phyloP scores from a whole-genome alignment of 2,329 filamentous ascomycete genomes.

The Emergomyces africanus region DNA sequence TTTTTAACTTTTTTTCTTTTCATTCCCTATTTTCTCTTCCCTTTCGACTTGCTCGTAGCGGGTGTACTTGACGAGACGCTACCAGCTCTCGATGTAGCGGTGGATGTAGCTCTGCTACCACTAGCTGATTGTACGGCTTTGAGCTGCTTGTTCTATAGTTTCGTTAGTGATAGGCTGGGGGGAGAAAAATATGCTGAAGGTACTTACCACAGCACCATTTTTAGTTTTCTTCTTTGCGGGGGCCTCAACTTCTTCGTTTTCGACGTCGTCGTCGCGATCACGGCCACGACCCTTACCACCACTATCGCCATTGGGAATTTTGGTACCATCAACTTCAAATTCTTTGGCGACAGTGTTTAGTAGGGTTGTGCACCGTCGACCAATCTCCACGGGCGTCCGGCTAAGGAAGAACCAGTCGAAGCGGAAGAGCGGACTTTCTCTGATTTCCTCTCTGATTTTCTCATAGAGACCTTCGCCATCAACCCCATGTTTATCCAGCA shows the following conservation, averaged over 20 bases:
- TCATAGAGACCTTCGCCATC: conserved; percentile 87
- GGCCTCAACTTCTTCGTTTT: conserved; percentile 64
- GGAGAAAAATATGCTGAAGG: not conserved
- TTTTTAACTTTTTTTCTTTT: not conserved
- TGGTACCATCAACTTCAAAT: conserved; percentile 53
- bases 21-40: conserved; percentile 32
- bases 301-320: conserved; percentile 44
- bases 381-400: conserved; percentile 82
- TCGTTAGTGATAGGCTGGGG: not conserved
- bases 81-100: conserved; percentile 68
- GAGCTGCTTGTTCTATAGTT: conserved; percentile 71
- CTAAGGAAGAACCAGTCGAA: conserved; percentile 99
- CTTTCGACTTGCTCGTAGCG: conserved; percentile 35
- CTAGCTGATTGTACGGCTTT: conserved; percentile 66
- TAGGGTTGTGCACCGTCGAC: conserved; percentile 82
- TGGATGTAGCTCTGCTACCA: conserved; percentile 61
- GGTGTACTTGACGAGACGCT: conserved; percentile 67
- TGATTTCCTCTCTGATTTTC: conserved; percentile 91
- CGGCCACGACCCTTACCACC: conserved; percentile 49
- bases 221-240: conserved; percentile 94
- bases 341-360: conserved; percentile 91
- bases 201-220: conserved; percentile 70
- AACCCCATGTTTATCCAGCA: conserved; percentile 83
- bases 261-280: conserved; percentile 59
- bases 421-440: conserved; percentile 84